Evolutionary conservation across 192 early-diverging fungal species (phyloP), one percentile per base, ranked within the genome.

Genomic region (Backusella westeae): DNA sequence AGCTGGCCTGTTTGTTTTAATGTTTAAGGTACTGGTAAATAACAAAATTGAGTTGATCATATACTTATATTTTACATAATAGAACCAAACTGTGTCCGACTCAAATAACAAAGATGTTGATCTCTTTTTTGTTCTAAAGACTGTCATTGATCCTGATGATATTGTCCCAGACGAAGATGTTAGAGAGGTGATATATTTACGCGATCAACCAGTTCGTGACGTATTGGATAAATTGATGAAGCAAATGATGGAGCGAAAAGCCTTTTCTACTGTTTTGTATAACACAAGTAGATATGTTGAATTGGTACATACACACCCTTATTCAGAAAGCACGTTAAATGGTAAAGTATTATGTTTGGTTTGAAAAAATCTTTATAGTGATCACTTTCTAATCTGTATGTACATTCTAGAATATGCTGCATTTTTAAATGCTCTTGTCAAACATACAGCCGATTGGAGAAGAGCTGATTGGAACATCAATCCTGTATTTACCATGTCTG

Each of bases 1-100:
- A 17, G 86, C 85, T 69, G 89, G 89, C 14, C 79, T 90, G n/a
- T 90, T 90, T 82, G 86, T 90, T 1, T 79, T 90, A 19, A 83
- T 90, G 26, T 90, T 90, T 53, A 90, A 90, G 79, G 89, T 90
- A 77, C 23, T 21, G n/a, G 4, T 34, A 34, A 6, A 41, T 39
- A 63, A 34, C 35, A 52, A 66, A 19, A 59, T 44, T 35, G 26
- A 21, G 42, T 14, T 39, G 4, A 1, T 53, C 34, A 6, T 32
- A 35, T 29, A 56, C 1, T 21, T 42, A 32, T 12, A 41, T 29
- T 42, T 9, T 36, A 10, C 42, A 29, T 15, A 14, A 59, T 66
- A 77, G 65, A 81, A 83, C 15, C 84, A 82, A 78, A 83, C 77
- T 49, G 83, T 84, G 9, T 77, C 81, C 1, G 78, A 74, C 4